A percentile compares a stretch with the other conserved stretches of the same genome.
These are phyloP conservation scores for Pseudogymnoascus sp. DNA, from an alignment of 2,329 filamentous ascomycete species.

Conservation along the genomic window DNA sequence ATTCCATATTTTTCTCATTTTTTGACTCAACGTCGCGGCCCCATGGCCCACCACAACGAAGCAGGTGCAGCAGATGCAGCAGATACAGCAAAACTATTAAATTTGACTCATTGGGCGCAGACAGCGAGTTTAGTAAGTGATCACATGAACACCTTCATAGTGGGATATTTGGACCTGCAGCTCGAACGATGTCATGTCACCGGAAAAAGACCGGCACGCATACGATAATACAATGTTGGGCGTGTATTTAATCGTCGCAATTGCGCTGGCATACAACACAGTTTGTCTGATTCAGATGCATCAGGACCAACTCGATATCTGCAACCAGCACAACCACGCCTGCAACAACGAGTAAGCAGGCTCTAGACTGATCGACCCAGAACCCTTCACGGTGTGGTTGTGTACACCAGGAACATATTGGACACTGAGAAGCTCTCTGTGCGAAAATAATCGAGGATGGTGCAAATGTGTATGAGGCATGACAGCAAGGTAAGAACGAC, in stretches of 20 bases:
- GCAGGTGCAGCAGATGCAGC: background rate
- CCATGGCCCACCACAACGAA: background rate
- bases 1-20: constrained; percentile 7
- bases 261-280: background rate
- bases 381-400: too few relatives aligned
- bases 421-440: background rate
- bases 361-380: too few relatives aligned
- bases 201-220: background rate
- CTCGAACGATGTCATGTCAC: background rate
- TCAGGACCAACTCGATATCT: background rate
- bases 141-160: background rate
- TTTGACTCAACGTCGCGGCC: background rate
- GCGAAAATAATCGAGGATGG: too few relatives aligned
- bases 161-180: background rate
- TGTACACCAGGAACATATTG: background rate
- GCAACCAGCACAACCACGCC: background rate
- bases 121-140: background rate
- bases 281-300: background rate
- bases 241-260: background rate
- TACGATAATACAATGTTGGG: background rate
- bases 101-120: background rate
- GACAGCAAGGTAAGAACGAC: too few relatives aligned
- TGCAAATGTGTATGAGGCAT: too few relatives aligned
- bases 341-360: too few relatives aligned
- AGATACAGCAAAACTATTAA: background rate